phyloP scores from a whole-genome alignment of 23 red algal species.

The Gracilaria domingensis region DNA sequence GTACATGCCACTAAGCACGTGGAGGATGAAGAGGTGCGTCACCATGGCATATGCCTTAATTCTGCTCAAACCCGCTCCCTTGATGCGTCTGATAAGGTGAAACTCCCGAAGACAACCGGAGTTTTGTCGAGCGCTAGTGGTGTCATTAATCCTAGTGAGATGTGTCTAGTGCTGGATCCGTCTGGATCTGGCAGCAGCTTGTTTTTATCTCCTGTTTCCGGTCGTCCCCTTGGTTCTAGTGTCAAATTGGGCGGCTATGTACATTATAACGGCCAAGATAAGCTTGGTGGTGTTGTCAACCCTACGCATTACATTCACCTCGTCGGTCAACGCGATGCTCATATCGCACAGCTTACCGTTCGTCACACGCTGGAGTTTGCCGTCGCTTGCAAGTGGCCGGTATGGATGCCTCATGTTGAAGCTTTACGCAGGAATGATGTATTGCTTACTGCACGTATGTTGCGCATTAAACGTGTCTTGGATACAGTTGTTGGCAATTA shows the following conservation, averaged over 20 bases:
- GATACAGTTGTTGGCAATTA: slow-evolving; percentile 83
- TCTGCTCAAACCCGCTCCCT: neutral
- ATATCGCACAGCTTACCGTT: slow-evolving; percentile 86
- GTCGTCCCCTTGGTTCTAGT: slow-evolving; percentile 25
- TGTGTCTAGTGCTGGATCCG: slow-evolving; percentile 85
- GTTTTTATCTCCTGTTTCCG: slow-evolving; percentile 74
- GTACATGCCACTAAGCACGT: slow-evolving; percentile 13
- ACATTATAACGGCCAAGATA: slow-evolving; percentile 77
- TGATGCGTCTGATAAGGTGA: neutral
- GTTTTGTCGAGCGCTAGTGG: neutral
- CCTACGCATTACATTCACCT: slow-evolving; percentile 75
- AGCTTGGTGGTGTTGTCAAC: neutral
- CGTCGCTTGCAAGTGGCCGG: slow-evolving; percentile 78
- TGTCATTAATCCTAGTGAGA: slow-evolving; percentile 65
- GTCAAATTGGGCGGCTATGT: slow-evolving; percentile 65
- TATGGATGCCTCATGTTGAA: slow-evolving; percentile 85
- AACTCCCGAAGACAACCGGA: neutral
- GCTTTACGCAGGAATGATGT: slow-evolving; percentile 76
- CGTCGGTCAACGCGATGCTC: slow-evolving; percentile 82
- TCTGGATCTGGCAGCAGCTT: slow-evolving; percentile 84
- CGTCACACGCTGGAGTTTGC: slow-evolving; percentile 87
- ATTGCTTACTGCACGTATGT: slow-evolving; percentile 45
- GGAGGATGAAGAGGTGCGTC: neutral
- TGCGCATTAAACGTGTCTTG: slow-evolving; percentile 82
- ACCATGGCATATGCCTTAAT: neutral